Base-by-base conservation (phyloP, 805 yeast species). In the Sugiyamaella boreocaroliniensis region DNA sequence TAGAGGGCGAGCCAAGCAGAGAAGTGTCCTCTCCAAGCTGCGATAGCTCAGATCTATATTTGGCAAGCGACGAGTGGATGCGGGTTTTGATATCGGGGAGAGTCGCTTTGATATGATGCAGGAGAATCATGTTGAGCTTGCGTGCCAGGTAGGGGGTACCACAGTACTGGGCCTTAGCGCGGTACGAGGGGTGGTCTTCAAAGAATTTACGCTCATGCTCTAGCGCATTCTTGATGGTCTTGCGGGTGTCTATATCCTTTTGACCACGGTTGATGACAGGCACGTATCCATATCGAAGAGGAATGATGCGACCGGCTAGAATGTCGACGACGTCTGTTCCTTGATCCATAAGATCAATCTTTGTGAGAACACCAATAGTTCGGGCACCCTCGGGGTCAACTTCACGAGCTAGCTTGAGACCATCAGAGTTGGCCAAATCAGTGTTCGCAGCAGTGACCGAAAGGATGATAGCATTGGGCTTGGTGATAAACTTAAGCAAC, bases 181-280 rank as follows among this genome's bases (percentile, higher is more conserved):
- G 80, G 71, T 93, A 93, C 19, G 96, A 82, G 7, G 96, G 83
- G 70, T 93, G 99, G 60, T 78, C 77, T 70, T 88, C 97, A 64
- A 93, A 93, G 64, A 82, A 93, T 32, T 75, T 70, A 54, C 77
- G 78, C 73, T 93, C 99, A 67, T 86, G 88, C 43, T 78, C 76
- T 60, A 93, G 76, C 1, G 99, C 98, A 41, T 82, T 85, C 67
- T 90, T 80, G 62, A 93, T 92, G 14, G 96, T 83, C 69, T 92
- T 92, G 66, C 83, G 83, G 57, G 72, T 71, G 71, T 92, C 96
- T 65, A 93, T 93, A 73, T 93, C 99, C 66, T 86, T 88, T 74
- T 93, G 99, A 63, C 97, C 97, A 73, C 99, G 83, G 72, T 89
- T 89, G 63, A 90, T 89, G 51, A 93, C 99, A 1, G 99, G 98